Evolutionary conservation across 2,329 filamentous ascomycete species (phyloP).

Genomic region (Diaporthe citrichinensis): DNA sequence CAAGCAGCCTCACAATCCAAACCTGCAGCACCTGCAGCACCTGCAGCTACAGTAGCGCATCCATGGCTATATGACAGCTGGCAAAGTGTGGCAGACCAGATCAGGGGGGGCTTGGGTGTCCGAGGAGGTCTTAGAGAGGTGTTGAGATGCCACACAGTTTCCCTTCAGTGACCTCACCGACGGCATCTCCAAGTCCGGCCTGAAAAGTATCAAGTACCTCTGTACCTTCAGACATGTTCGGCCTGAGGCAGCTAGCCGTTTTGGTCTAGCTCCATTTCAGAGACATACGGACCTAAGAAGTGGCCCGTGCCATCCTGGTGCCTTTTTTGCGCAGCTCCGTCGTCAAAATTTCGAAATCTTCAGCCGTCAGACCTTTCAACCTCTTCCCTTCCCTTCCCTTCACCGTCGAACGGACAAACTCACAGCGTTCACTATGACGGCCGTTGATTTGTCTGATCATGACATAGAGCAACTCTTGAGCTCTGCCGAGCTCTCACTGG

Average conservation of each 20-base stretch:
- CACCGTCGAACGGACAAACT: constrained; percentile 34
- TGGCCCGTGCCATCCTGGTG: constrained; percentile 31
- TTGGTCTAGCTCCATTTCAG: background rate
- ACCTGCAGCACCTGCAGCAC: constrained; percentile 29
- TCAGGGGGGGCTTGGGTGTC: constrained; percentile 22
- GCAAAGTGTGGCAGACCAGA: constrained; percentile 33
- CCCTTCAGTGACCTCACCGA: constrained; percentile 23
- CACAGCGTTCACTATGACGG: constrained; percentile 36
- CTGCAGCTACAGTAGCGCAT: constrained; percentile 35
- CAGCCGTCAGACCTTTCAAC: background rate
- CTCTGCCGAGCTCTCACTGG: constrained; percentile 36
- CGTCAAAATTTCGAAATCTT: constrained; percentile 32
- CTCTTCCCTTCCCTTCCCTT: background rate
- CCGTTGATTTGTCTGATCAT: constrained; percentile 31
- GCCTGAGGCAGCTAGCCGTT: constrained; percentile 8
- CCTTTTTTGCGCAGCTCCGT: constrained; percentile 3
- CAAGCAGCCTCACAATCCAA: constrained; percentile 31
- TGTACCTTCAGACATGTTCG: background rate
- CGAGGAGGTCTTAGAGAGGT: background rate
- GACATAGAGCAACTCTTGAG: constrained; percentile 39
- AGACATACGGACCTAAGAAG: background rate
- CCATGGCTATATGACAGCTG: constrained; percentile 38
- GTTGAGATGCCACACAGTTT: constrained; percentile 8
- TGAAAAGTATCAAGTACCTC: background rate
- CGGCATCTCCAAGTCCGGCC: constrained; percentile 28